Evolutionary conservation across 441 rosid genomes (phyloP).

Genomic region (Isatis lusitanica): DNA sequence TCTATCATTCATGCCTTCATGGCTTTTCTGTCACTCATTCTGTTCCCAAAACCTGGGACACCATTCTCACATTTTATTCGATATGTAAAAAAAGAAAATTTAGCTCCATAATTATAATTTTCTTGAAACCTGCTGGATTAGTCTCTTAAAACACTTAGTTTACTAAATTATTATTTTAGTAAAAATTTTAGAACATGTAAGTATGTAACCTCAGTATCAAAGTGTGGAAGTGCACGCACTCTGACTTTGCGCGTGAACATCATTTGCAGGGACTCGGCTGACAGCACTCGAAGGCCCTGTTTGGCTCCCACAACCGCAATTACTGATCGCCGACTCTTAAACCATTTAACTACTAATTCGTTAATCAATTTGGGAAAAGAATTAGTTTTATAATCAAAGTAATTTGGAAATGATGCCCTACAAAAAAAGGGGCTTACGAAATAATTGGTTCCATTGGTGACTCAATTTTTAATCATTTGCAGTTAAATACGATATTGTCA

Average conservation of each 20-base stretch:
- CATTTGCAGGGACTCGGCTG: slow-evolving; percentile 20
- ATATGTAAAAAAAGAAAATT: background rate
- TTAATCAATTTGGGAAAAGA: background rate
- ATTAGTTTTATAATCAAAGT: background rate
- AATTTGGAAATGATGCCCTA: background rate
- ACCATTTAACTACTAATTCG: background rate
- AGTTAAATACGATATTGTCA: background rate
- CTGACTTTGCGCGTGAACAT: background rate
- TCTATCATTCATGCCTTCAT: slow-evolving; percentile 8
- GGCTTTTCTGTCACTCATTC: slow-evolving; percentile 16
- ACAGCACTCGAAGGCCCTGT: slow-evolving; percentile 13
- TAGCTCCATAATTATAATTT: background rate
- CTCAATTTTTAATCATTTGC: background rate
- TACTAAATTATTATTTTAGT: background rate
- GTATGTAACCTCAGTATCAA: background rate
- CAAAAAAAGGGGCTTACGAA: background rate
- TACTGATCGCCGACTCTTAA: background rate
- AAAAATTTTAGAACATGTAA: background rate
- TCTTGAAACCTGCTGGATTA: background rate
- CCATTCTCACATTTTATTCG: background rate
- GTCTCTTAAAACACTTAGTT: background rate
- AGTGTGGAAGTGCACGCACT: background rate
- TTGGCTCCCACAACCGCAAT: slow-evolving; percentile 15
- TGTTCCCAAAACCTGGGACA: slow-evolving; percentile 2
- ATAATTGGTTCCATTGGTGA: slow-evolving; percentile 5